Evolutionary conservation across 2,329 filamentous ascomycete species (phyloP).

Genomic region (Diaporthe helianthi): DNA sequence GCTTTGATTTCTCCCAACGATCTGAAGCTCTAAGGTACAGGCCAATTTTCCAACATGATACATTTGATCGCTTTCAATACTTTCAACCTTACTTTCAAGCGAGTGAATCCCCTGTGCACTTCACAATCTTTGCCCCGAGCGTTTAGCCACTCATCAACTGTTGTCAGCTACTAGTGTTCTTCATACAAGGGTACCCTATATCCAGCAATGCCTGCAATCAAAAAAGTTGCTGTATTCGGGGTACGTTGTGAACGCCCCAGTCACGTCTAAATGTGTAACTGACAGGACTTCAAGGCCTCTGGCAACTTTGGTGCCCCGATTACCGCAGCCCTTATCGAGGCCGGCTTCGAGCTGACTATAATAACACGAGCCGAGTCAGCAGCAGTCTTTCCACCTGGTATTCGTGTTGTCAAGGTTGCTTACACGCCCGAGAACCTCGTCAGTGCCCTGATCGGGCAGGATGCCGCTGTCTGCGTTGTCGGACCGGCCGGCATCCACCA

Average conservation of each 20-base stretch:
- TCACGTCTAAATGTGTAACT: neutral
- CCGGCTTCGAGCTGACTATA: constrained; percentile 46
- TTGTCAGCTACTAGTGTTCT: no score
- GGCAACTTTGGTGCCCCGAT: constrained; percentile 45
- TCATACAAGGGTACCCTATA: no score
- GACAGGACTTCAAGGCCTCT: constrained; percentile 36
- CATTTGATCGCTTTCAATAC: neutral
- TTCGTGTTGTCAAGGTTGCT: constrained; percentile 34
- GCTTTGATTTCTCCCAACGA: neutral
- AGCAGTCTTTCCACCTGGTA: constrained; percentile 36
- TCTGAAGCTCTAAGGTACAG: neutral
- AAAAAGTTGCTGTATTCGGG: constrained; percentile 49
- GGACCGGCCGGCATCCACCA: constrained; percentile 37
- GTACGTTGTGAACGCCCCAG: constrained; percentile 35
- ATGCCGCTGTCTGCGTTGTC: constrained; percentile 41
- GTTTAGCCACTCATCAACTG: neutral
- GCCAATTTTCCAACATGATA: fast-evolving
- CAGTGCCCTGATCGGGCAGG: constrained; percentile 39
- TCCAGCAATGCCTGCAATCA: constrained; percentile 39
- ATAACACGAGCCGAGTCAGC: constrained; percentile 42
- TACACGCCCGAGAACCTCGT: constrained; percentile 37
- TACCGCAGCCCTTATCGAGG: constrained; percentile 29
- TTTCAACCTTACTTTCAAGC: neutral
- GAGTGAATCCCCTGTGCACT: neutral
- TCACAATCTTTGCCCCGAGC: no score